Conservation (phyloP, 768 basidiomycete genomes). For the Royoungia palumana region DNA sequence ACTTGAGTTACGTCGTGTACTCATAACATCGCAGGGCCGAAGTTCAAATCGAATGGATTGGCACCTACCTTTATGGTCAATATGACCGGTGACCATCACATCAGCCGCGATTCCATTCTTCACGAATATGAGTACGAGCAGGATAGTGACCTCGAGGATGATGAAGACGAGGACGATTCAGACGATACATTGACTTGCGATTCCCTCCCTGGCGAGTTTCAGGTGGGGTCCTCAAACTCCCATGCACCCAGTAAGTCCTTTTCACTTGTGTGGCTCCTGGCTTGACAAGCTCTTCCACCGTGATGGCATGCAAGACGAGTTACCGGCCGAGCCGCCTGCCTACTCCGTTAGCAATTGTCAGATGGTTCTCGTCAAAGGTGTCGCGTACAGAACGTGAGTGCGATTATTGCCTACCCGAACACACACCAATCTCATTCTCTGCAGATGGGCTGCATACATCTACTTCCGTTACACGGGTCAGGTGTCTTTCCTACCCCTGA, state of each 20-base stretch:
- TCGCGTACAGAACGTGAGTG: conserved; percentile 29
- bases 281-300: neutral
- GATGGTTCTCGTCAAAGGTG: conserved; percentile 28
- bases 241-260: conserved; percentile 6
- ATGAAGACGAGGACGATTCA: conserved; percentile 5
- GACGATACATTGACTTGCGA: neutral
- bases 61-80: conserved; percentile 18
- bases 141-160: conserved; percentile 30
- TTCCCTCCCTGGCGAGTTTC: neutral
- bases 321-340: conserved; percentile 12
- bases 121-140: conserved; percentile 28
- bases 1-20: neutral
- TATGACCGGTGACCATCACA: conserved; percentile 21
- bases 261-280: neutral
- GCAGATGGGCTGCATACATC: conserved; percentile 27
- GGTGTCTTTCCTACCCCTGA: conserved; percentile 23
- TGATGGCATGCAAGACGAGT: neutral
- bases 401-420: neutral
- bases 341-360: conserved; percentile 20
- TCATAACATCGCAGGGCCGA: conserved; percentile 8
- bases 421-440: neutral
- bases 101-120: conserved; percentile 18
- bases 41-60: neutral
- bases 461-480: conserved; percentile 33
- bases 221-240: conserved; percentile 1